Conservation (phyloP, 73 alveolate species). For the Paramecium pentaurelia region DNA sequence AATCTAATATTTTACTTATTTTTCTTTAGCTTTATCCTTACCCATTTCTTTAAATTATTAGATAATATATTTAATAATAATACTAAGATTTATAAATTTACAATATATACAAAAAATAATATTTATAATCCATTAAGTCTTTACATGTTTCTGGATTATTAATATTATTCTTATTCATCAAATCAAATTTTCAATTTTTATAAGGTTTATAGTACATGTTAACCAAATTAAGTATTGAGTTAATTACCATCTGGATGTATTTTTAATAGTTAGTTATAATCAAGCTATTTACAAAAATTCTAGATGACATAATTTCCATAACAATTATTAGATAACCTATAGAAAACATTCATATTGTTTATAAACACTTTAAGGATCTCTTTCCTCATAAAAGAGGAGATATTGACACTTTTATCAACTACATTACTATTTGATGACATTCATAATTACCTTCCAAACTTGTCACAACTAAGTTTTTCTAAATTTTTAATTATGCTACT, state of each 20-base stretch:
- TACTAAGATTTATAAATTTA: background rate
- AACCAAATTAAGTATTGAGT: background rate
- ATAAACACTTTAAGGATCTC: background rate
- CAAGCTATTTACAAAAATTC: conserved; percentile 6
- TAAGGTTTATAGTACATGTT: background rate
- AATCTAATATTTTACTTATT: background rate
- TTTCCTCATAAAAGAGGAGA: background rate
- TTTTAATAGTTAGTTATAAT: background rate
- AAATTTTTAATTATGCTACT: background rate
- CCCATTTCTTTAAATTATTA: background rate
- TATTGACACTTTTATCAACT: background rate
- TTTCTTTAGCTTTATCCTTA: background rate
- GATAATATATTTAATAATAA: background rate
- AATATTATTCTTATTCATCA: background rate
- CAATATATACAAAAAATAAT: background rate
- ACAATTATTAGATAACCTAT: background rate
- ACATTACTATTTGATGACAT: background rate
- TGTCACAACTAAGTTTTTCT: background rate
- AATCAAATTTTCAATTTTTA: background rate
- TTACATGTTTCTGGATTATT: background rate
- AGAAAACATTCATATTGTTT: background rate
- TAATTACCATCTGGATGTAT: background rate
- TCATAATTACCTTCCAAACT: background rate
- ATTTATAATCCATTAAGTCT: background rate
- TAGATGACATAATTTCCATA: background rate